Conservation (phyloP, 23 red algal species). For the Agarophyton chilense region DNA sequence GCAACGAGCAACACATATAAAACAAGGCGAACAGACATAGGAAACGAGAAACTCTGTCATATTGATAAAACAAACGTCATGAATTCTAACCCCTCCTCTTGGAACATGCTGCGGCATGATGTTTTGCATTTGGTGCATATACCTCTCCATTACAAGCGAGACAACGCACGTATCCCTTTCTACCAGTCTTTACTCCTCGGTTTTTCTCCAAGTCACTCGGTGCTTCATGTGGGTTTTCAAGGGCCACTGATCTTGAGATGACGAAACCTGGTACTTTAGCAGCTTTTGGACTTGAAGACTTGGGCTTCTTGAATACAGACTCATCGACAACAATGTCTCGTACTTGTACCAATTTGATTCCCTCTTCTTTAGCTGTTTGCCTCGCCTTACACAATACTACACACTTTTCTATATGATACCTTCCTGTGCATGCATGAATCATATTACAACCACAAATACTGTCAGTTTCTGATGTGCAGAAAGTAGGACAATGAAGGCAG, state of each 20-base stretch:
- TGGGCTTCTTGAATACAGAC: conserved; percentile 35
- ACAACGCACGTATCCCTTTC: conserved; percentile 51
- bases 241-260: conserved; percentile 21
- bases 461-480: neutral
- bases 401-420: conserved; percentile 60
- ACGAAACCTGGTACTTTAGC: conserved; percentile 44
- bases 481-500: too few relatives aligned
- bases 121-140: conserved; percentile 39
- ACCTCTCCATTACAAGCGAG: conserved; percentile 37
- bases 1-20: too few relatives aligned
- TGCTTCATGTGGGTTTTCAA: conserved; percentile 19
- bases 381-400: neutral
- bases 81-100: neutral
- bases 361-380: conserved; percentile 18
- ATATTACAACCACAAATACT: neutral
- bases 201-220: neutral
- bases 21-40: neutral
- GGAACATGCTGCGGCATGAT: conserved; percentile 18
- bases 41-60: neutral
- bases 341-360: conserved; percentile 18
- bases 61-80: neutral
- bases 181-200: conserved; percentile 3
- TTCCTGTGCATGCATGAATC: neutral
- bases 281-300: conserved; percentile 10
- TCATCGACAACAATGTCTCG: conserved; percentile 19